Base-by-base conservation (phyloP, 2,329 filamentous ascomycete genomes). In the Exutisphaerella laricina region DNA sequence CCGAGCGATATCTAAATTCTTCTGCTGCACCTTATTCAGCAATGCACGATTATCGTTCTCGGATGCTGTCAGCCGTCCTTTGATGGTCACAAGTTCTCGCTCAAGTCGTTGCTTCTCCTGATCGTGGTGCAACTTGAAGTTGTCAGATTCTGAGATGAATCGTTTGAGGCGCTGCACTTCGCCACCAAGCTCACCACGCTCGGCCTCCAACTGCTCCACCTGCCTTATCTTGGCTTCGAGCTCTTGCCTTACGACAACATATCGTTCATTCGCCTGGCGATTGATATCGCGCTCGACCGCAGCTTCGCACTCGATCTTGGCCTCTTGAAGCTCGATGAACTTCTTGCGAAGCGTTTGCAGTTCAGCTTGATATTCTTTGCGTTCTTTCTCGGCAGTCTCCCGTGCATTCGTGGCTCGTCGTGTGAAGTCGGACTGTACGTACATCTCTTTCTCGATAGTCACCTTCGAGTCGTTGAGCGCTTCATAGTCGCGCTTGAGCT, bases 21-120 rank as follows among this genome's bases (percentile, higher is more conserved):
- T 97, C 59, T 97, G 90, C 59, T 97, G 90, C 13, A 98, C 75
- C 66, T 97, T 97, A 70, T 96, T 97, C 53, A 97, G 75, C n/a
- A 98, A 72, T 4, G 88, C 84, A 39, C 88, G 83, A 58, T 97
- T 97, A 67, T 97, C 90, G 57, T 97, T 96, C 63, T 98, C 90
- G 0, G 90, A 97, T 17, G 90, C 92, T 5, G 84, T 77, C 29
- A 98, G 72, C 16, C 90, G 83, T 47, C 89, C 89, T 64, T 92
- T 94, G 54, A 96, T 79, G 1, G 90, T 96, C 16, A 87, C 83
- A 5, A 97, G 75, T 62, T 98, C 92, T 16, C 88, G 80, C 64
- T 97, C 89, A 32, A 96, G 74, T 25, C 92, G 82, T 62, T 96
- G 88, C 64, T 97, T 97, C 51, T 89, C 84, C 60, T 96, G 88